Conservation (phyloP, 192 early-diverging fungal genomes). For the Oehlia diaphana region DNA sequence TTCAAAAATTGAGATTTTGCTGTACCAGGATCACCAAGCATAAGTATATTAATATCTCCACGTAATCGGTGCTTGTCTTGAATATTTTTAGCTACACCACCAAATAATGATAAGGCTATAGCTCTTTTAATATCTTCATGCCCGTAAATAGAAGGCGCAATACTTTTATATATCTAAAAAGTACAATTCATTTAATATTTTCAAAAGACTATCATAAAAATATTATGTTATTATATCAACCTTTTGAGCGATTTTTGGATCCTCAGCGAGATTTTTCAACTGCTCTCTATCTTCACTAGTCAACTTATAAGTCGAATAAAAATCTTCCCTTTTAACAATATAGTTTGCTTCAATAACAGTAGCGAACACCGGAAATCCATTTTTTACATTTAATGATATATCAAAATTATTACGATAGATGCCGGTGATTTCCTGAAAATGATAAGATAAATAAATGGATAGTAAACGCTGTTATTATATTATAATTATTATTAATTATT, state of each 20-base stretch:
- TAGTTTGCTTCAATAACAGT: conserved; percentile 98
- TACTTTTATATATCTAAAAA: conserved; percentile 80
- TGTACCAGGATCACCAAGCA: conserved; percentile 89
- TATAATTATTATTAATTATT: no score
- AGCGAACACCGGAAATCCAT: conserved; percentile 96
- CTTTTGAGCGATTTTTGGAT: conserved; percentile 77
- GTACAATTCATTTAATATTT: neutral
- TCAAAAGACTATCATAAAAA: neutral
- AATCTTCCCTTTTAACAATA: conserved; percentile 85
- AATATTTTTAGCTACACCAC: conserved; percentile 94
- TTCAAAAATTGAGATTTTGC: conserved; percentile 88
- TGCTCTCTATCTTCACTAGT: conserved; percentile 88
- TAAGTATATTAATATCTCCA: conserved; percentile 96
- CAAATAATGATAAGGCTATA: conserved; percentile 91
- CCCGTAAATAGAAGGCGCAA: conserved; percentile 99
- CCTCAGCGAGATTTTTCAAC: conserved; percentile 73
- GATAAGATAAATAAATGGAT: neutral
- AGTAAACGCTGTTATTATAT: neutral
- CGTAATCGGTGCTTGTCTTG: conserved; percentile 92
- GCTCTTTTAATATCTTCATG: conserved; percentile 97
- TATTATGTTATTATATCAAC: conserved; percentile 39
- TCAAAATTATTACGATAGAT: conserved; percentile 97
- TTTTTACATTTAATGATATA: conserved; percentile 78
- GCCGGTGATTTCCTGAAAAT: conserved; percentile 75
- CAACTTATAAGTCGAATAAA: conserved; percentile 81